These are phyloP conservation scores for Fusarium sp. DNA, from an alignment of 2,329 filamentous ascomycete species.

Conservation along the genomic window DNA sequence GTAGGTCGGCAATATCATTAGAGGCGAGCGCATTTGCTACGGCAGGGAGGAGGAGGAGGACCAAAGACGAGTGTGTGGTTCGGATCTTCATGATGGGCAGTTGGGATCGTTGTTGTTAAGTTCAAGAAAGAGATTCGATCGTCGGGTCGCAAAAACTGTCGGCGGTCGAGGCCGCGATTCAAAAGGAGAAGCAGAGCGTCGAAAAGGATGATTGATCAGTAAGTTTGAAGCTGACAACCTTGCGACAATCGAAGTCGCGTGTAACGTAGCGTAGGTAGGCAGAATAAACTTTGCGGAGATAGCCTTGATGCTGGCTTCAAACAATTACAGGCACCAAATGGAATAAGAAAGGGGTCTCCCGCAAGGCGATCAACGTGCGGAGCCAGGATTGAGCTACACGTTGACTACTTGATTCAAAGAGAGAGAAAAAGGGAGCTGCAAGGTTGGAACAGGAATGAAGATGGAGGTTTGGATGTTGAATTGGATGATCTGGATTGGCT, in stretches of 20 bases:
- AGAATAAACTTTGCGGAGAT: constrained; percentile 26
- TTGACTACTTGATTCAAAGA: constrained; percentile 8
- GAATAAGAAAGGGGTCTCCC: neutral
- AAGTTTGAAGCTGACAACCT: constrained; percentile 13
- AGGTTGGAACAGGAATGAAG: constrained; percentile 30
- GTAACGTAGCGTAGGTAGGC: constrained; percentile 24
- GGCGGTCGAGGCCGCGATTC: constrained; percentile 20
- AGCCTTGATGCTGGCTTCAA: constrained; percentile 24
- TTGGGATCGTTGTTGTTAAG: neutral
- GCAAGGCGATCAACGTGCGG: neutral
- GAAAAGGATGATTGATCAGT: neutral
- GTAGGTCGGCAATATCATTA: constrained; percentile 37
- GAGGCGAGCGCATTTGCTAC: constrained; percentile 58
- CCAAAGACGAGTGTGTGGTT: constrained; percentile 61
- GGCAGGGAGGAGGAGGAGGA: constrained; percentile 69
- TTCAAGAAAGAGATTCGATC: neutral
- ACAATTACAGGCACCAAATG: neutral
- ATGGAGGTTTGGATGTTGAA: constrained; percentile 26
- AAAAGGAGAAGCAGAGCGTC: neutral
- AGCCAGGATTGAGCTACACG: constrained; percentile 2
- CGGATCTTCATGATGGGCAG: constrained; percentile 66
- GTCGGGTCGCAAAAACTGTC: constrained; percentile 11
- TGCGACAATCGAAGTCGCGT: constrained; percentile 26
- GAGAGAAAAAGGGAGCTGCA: constrained; percentile 28
- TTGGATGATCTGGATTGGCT: constrained; percentile 26